Percentiles rank a stretch among this genome's conserved stretches.
These are phyloP conservation scores for Albifimbria verrucaria DNA, from an alignment of 2,329 filamentous ascomycete species.

Conservation along the genomic window DNA sequence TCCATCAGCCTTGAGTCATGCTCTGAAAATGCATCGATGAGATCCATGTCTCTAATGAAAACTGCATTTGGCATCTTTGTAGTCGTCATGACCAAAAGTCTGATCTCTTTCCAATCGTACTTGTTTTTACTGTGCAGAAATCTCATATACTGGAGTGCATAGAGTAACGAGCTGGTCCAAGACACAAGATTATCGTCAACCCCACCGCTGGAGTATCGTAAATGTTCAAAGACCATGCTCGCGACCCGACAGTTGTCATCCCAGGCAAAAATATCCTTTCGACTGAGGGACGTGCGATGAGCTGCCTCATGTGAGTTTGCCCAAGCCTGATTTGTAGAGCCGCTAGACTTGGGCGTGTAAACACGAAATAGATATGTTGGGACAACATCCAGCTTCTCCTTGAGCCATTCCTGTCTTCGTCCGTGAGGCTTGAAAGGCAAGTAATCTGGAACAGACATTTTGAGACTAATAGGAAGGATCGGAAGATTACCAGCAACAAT, in stretches of 20 bases:
- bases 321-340: not conserved
- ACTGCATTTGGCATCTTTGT: not conserved
- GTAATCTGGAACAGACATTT: not conserved
- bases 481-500: no score
- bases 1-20: not conserved
- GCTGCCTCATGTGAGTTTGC: not conserved
- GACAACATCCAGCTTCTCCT: not conserved
- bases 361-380: conserved; percentile 7
- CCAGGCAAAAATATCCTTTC: conserved; percentile 1
- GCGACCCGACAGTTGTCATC: conserved; percentile 2
- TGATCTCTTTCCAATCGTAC: conserved; percentile 2
- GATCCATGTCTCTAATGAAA: conserved; percentile 4
- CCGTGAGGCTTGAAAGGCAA: not conserved
- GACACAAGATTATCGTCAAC: conserved; percentile 6
- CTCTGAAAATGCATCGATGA: not conserved
- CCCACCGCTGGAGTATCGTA: not conserved
- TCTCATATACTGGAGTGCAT: conserved; percentile 6
- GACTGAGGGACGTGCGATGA: not conserved
- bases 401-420: not conserved
- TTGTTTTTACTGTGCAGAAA: not conserved
- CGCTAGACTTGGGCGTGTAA: not conserved
- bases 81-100: conserved; percentile 2
- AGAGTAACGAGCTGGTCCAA: conserved; percentile 7
- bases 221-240: conserved; percentile 4
- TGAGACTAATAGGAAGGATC: no score